Conservation (phyloP, 164 flowering plant genomes). For the Protea cynaroides region DNA sequence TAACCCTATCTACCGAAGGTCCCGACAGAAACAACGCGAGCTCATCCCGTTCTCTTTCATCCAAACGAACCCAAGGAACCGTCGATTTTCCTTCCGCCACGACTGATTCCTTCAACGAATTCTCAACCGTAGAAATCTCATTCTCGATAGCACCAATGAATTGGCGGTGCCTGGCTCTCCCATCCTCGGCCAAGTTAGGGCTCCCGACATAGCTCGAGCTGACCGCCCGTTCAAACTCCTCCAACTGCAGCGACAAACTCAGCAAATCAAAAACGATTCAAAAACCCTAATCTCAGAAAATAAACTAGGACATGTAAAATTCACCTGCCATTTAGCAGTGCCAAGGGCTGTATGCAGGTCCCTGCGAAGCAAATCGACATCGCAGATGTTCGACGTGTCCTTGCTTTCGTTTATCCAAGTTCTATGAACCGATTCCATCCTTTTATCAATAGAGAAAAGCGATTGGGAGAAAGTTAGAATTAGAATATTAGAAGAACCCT, state of each 20-base stretch:
- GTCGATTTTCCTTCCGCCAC: conserved; percentile 50
- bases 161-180: conserved; percentile 64
- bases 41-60: conserved; percentile 85
- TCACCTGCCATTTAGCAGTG: conserved; percentile 98
- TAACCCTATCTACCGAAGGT: conserved; percentile 18
- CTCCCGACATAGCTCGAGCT: conserved; percentile 34
- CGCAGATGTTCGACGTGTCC: conserved; percentile 34
- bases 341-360: conserved; percentile 73
- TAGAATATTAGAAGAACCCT: background rate
- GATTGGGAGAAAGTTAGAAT: background rate
- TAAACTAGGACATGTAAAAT: background rate
- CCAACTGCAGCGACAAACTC: conserved; percentile 46
- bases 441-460: conserved; percentile 21
- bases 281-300: background rate
- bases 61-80: conserved; percentile 71
- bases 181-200: conserved; percentile 36
- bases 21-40: conserved; percentile 78
- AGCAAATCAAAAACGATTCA: background rate
- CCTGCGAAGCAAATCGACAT: conserved; percentile 51
- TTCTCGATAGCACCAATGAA: conserved; percentile 60
- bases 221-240: conserved; percentile 81
- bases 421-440: conserved; percentile 92
- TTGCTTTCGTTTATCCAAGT: conserved; percentile 69
- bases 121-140: conserved; percentile 48
- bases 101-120: conserved; percentile 38